A percentile compares a stretch with the other conserved stretches of the same genome.
phyloP scores from a whole-genome alignment of 129 eudicot genomes.

The Oenanthe sinensis region DNA sequence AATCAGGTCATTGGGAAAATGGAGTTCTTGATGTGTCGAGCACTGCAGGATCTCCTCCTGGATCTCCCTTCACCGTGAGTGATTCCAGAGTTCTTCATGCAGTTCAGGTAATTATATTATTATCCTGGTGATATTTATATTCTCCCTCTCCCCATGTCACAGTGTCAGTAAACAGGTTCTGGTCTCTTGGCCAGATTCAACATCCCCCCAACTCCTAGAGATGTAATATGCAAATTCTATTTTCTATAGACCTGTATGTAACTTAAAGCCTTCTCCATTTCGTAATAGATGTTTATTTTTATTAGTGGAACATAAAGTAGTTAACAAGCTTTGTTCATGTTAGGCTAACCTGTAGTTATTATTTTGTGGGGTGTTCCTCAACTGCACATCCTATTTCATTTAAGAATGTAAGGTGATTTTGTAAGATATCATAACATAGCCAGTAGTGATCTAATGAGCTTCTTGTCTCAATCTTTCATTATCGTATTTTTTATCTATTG shows the following conservation, averaged over 20 bases:
- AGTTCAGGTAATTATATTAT: slow-evolving; percentile 30
- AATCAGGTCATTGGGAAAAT: slow-evolving; percentile 76
- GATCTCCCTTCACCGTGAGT: slow-evolving; percentile 13
- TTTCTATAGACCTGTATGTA: neutral
- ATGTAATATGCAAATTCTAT: neutral
- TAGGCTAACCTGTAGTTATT: neutral
- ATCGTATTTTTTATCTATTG: neutral
- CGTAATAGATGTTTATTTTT: neutral
- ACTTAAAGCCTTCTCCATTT: neutral
- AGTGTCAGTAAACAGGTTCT: neutral
- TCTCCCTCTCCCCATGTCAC: neutral
- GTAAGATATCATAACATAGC: neutral
- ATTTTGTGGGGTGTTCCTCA: neutral
- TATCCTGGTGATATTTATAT: too few relatives aligned
- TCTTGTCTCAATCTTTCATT: neutral
- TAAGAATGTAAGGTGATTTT: neutral
- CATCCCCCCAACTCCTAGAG: neutral
- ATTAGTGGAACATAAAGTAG: neutral
- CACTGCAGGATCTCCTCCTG: slow-evolving; percentile 16
- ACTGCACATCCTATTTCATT: neutral
- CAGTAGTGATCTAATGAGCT: neutral
- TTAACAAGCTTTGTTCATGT: neutral
- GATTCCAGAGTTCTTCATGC: slow-evolving; percentile 39
- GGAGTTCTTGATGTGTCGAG: slow-evolving; percentile 47
- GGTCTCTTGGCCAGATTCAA: neutral